Conservation (phyloP, 164 flowering plant species). For the Kingdonia uniflora region DNA sequence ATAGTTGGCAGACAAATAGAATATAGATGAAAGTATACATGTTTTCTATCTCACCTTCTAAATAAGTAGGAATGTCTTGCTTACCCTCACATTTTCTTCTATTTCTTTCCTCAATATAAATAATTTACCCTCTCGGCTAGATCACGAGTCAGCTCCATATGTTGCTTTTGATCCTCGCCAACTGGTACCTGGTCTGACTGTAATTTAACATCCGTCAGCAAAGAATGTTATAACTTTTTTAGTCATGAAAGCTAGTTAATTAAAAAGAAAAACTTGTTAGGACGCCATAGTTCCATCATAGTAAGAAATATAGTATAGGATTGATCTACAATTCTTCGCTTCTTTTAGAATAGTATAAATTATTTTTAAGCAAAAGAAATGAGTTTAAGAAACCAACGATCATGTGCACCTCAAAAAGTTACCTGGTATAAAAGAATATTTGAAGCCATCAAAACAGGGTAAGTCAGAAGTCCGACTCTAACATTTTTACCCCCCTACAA, state of each 20-base stretch:
- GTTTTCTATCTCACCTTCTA: no score
- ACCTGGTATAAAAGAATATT: constrained; percentile 97
- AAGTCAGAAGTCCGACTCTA: constrained; percentile 80
- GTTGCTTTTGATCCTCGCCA: constrained; percentile 97
- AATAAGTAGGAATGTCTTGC: constrained; percentile 1
- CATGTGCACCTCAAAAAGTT: neutral
- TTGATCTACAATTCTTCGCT: no score
- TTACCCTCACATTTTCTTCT: constrained; percentile 99
- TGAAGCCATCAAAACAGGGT: constrained; percentile 95
- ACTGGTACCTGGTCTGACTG: constrained; percentile 95
- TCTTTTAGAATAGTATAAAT: no score
- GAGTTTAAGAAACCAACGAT: no score
- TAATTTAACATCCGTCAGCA: constrained; percentile 29
- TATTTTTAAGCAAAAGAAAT: no score
- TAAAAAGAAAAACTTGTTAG: no score
- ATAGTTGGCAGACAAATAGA: constrained; percentile 1
- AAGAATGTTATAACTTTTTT: no score
- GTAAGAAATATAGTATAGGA: no score
- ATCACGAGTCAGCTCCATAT: constrained; percentile 86
- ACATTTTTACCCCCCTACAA: constrained; percentile 94
- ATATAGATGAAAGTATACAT: neutral
- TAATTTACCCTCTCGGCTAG: constrained; percentile 79
- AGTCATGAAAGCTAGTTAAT: no score
- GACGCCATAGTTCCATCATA: no score
- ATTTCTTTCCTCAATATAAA: constrained; percentile 87